Conservation (phyloP, 2,329 filamentous ascomycete genomes). For the Metarhizium sp. region DNA sequence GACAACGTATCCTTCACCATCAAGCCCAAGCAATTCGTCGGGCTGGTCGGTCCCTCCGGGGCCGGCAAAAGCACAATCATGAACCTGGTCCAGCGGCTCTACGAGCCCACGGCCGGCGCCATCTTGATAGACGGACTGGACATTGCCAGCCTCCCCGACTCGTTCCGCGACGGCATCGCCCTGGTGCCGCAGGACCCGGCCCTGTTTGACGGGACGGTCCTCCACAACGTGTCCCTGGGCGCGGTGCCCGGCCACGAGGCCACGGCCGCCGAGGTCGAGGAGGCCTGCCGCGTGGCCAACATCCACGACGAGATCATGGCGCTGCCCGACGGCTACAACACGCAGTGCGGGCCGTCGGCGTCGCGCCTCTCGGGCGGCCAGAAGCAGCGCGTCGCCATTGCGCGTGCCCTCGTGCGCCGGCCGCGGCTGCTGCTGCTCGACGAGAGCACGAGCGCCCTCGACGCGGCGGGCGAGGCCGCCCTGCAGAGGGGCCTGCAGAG, state of each 20-base stretch:
- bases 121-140: conserved; percentile 49
- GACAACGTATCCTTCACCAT: conserved; percentile 44
- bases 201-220: conserved; percentile 31
- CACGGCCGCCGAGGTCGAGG: conserved; percentile 39
- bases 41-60: conserved; percentile 59
- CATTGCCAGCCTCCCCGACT: conserved; percentile 43
- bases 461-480: conserved; percentile 12
- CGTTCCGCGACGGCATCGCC: conserved; percentile 36
- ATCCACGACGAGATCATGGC: conserved; percentile 62
- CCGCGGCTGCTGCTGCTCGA: conserved; percentile 57
- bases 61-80: conserved; percentile 61
- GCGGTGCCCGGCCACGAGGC: conserved; percentile 34
- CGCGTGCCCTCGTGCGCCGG: conserved; percentile 49
- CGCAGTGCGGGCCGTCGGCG: conserved; percentile 51
- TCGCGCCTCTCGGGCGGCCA: conserved; percentile 57
- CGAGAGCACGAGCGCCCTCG: conserved; percentile 52
- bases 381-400: conserved; percentile 52
- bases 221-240: conserved; percentile 57
- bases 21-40: conserved; percentile 50
- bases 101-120: conserved; percentile 51
- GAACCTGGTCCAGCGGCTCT: conserved; percentile 58
- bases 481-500: conserved; percentile 11
- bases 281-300: conserved; percentile 50
- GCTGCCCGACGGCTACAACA: conserved; percentile 59
- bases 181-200: conserved; percentile 68